These are phyloP conservation scores for Mycena albidolilacea DNA, from an alignment of 768 basidiomycete species.

Conservation along the genomic window DNA sequence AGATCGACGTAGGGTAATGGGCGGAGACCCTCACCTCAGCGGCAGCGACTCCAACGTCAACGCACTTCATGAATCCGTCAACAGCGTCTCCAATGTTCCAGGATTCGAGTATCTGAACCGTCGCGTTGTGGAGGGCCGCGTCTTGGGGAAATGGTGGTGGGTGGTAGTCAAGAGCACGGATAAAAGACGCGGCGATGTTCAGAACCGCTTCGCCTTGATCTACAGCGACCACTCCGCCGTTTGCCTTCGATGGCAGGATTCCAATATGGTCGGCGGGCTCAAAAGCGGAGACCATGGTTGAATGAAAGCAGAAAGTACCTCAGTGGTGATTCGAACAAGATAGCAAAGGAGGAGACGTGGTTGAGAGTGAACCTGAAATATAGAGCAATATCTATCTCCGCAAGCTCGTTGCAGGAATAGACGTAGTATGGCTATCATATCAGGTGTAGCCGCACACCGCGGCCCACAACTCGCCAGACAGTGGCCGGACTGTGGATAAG, in stretches of 20 bases:
- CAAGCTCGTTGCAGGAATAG: too few species aligned
- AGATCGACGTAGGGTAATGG: not conserved
- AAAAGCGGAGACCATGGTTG: not conserved
- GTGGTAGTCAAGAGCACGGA: constrained; percentile 23
- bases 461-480: too few species aligned
- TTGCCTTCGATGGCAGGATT: constrained; percentile 18
- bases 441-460: too few species aligned
- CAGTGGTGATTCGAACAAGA: too few species aligned
- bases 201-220: constrained; percentile 17
- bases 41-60: constrained; percentile 18
- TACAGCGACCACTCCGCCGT: not conserved
- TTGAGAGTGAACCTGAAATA: too few species aligned
- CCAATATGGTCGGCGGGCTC: constrained; percentile 16
- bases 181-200: constrained; percentile 7
- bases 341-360: too few species aligned
- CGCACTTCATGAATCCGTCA: constrained; percentile 17
- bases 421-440: too few species aligned
- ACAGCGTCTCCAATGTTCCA: constrained; percentile 20
- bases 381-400: too few species aligned
- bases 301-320: too few species aligned
- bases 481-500: too few species aligned
- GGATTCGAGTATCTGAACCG: constrained; percentile 8
- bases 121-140: not conserved
- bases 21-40: constrained; percentile 7
- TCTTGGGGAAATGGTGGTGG: constrained; percentile 13